Evolutionary conservation across 169 alveolate species (phyloP).

Genomic region (Eimeria tenella): DNA sequence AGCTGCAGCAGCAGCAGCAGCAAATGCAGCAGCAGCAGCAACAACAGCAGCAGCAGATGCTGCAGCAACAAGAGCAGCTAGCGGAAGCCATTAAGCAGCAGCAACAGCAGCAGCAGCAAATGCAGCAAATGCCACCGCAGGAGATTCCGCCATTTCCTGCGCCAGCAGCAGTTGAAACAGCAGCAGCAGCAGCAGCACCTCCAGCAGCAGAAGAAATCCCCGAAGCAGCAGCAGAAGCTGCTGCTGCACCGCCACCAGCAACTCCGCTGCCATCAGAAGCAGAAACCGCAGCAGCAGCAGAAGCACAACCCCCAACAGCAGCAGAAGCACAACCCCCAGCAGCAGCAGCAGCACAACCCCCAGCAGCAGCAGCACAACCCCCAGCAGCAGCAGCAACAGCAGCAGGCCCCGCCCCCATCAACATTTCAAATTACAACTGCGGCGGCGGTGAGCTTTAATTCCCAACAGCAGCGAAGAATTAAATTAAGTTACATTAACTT

Average conservation of each 20-base stretch:
- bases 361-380: constrained; percentile 25
- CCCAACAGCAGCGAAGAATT: neutral
- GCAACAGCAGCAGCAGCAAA: no score
- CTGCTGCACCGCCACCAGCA: neutral
- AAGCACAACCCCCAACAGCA: neutral
- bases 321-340: neutral
- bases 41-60: no score
- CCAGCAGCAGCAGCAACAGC: constrained; percentile 20
- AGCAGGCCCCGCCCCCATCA: neutral
- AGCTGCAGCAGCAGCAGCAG: constrained; percentile 19
- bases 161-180: neutral
- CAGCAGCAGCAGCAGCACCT: neutral
- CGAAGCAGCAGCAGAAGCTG: neutral
- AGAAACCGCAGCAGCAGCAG: constrained; percentile 3
- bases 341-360: neutral
- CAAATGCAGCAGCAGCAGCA: no score
- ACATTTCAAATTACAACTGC: constrained; percentile 10
- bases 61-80: no score
- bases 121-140: no score
- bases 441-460: neutral
- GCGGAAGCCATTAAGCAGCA: no score
- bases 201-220: neutral
- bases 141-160: neutral
- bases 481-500: neutral
- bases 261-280: neutral